Percentiles rank a stretch among this genome's conserved stretches.
Conservation (phyloP, 768 basidiomycete genomes). For the Lyophyllum shimeji region DNA sequence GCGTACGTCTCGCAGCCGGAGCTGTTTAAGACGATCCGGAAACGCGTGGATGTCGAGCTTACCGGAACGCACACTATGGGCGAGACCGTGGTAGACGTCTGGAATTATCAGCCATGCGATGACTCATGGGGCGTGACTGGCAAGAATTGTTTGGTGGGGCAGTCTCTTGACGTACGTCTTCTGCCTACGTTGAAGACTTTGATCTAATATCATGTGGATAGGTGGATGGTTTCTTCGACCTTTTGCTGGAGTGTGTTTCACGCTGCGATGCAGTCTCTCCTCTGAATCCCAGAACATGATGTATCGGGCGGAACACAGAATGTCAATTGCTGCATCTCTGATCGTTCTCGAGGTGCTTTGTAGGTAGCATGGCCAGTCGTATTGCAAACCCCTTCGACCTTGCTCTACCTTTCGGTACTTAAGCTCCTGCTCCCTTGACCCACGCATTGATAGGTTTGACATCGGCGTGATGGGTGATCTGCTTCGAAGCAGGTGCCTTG, state of each 20-base stretch:
- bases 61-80: slow-evolving; percentile 64
- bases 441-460: slow-evolving; percentile 36
- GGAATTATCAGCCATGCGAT: slow-evolving; percentile 58
- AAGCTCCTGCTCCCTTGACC: slow-evolving; percentile 29
- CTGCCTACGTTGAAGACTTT: background rate
- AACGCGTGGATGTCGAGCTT: slow-evolving; percentile 82
- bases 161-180: slow-evolving; percentile 60
- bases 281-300: slow-evolving; percentile 37
- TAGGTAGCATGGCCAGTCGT: too few relatives aligned
- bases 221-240: slow-evolving; percentile 64
- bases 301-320: too few relatives aligned
- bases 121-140: slow-evolving; percentile 71
- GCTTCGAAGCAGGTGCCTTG: background rate
- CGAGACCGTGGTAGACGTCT: slow-evolving; percentile 81
- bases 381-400: too few relatives aligned
- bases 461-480: background rate
- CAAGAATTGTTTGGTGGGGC: slow-evolving; percentile 75
- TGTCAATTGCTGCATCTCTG: too few relatives aligned
- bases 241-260: slow-evolving; percentile 60
- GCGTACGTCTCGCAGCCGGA: slow-evolving; percentile 72
- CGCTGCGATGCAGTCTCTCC: slow-evolving; percentile 62
- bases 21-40: slow-evolving; percentile 60
- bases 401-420: too few relatives aligned
- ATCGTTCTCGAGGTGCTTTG: too few relatives aligned
- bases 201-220: slow-evolving; percentile 22